These are phyloP conservation scores for Nakazawaea sp. DNA, from an alignment of 805 yeast species.

Conservation along the genomic window DNA sequence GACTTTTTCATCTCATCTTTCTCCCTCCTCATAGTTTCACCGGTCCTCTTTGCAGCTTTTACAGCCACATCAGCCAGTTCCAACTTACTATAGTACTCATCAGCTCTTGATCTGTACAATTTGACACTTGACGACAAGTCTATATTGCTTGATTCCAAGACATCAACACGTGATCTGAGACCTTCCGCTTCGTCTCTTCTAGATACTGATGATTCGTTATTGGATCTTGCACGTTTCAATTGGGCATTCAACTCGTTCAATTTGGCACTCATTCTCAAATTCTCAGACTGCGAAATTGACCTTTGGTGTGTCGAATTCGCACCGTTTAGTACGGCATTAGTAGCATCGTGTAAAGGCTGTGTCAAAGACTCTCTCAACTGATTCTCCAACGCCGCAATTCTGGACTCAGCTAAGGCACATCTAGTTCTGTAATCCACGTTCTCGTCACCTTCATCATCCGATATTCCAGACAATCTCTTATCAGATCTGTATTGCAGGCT, in stretches of 20 bases:
- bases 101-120: slow-evolving; percentile 65
- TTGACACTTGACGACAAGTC: slow-evolving; percentile 50
- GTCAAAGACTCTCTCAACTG: slow-evolving; percentile 22
- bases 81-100: slow-evolving; percentile 62
- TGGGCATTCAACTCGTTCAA: slow-evolving; percentile 28
- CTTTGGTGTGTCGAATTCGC: neutral
- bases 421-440: slow-evolving; percentile 32
- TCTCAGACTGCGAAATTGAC: slow-evolving; percentile 22
- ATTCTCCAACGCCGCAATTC: slow-evolving; percentile 32
- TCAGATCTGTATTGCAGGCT: slow-evolving; percentile 13
- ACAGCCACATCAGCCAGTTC: slow-evolving; percentile 77
- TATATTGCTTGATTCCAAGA: slow-evolving; percentile 45
- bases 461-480: slow-evolving; percentile 5
- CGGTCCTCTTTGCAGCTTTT: slow-evolving; percentile 55
- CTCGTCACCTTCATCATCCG: slow-evolving; percentile 27
- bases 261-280: slow-evolving; percentile 25
- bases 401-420: slow-evolving; percentile 39
- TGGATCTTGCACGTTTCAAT: slow-evolving; percentile 21
- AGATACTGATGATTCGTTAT: slow-evolving; percentile 17
- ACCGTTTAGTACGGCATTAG: slow-evolving; percentile 13
- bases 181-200: slow-evolving; percentile 32
- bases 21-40: slow-evolving; percentile 45
- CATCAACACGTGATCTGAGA: slow-evolving; percentile 50
- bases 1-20: slow-evolving; percentile 41
- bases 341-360: slow-evolving; percentile 23